phyloP scores from a whole-genome alignment of 2,329 filamentous ascomycete genomes.

The Thielaviopsis euricoi region DNA sequence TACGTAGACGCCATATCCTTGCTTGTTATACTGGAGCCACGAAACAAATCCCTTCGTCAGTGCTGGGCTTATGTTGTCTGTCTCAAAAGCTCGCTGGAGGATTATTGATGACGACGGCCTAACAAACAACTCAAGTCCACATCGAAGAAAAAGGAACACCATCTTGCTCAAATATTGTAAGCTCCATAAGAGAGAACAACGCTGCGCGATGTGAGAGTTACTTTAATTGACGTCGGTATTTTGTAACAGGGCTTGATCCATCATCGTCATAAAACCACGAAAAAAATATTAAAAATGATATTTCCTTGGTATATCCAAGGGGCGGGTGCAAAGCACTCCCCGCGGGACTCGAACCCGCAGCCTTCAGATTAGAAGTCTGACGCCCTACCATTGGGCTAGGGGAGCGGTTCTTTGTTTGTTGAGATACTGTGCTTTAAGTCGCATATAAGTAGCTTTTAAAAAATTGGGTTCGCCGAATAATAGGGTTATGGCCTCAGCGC shows the following conservation, averaged over 20 bases:
- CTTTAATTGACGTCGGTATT: not conserved
- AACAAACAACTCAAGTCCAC: too few species aligned
- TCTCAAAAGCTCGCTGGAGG: not conserved
- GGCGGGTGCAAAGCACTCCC: conserved; percentile 6
- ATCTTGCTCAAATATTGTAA: too few species aligned
- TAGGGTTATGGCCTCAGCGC: too few species aligned
- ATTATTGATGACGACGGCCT: not conserved
- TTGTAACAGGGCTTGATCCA: not conserved
- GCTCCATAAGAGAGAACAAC: too few species aligned
- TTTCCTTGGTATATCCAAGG: not conserved
- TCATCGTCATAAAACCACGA: not conserved
- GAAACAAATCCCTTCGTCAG: not conserved
- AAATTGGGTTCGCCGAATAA: too few species aligned
- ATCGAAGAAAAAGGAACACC: too few species aligned
- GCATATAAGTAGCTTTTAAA: too few species aligned
- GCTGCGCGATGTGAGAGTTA: too few species aligned
- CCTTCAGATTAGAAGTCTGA: conserved; percentile 13
- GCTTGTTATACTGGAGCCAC: not conserved
- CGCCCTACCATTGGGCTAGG: conserved; percentile 13
- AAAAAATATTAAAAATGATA: not conserved
- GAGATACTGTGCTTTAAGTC: too few species aligned
- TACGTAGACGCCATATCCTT: too few species aligned
- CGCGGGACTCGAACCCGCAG: conserved; percentile 13
- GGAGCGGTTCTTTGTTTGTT: conserved; percentile 1
- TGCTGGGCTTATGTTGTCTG: not conserved